Evolutionary conservation across 2,329 filamentous ascomycete genomes (phyloP).

Genomic region (Talaromyces marneffei): DNA sequence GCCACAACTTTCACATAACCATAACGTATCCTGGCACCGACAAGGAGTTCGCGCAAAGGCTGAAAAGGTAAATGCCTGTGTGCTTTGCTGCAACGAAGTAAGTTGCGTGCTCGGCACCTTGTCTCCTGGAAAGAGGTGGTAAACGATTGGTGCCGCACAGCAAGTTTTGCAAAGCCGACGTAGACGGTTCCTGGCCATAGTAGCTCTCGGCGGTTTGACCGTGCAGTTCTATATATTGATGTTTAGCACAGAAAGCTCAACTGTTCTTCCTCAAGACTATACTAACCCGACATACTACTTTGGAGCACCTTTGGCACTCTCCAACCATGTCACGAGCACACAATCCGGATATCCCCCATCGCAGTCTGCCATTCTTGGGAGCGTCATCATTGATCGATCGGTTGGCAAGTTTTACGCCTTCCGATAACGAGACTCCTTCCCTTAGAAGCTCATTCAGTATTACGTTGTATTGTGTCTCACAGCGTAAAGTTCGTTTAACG

Average conservation of each 20-base stretch:
- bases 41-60: constrained; percentile 53
- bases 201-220: constrained; percentile 68
- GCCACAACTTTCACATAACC: constrained; percentile 82
- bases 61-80: constrained; percentile 42
- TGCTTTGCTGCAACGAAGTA: constrained; percentile 4
- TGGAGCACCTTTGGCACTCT: constrained; percentile 71
- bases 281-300: constrained; percentile 69
- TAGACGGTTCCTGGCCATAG: constrained; percentile 65
- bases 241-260: background rate
- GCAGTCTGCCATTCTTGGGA: constrained; percentile 37
- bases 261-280: background rate
- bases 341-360: constrained; percentile 62
- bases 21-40: constrained; percentile 56
- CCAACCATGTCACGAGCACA: constrained; percentile 86
- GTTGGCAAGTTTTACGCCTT: constrained; percentile 28
- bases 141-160: constrained; percentile 59
- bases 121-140: constrained; percentile 23
- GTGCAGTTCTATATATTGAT: constrained; percentile 67
- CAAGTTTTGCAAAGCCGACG: constrained; percentile 76
- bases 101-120: background rate
- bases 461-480: constrained; percentile 44
- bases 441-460: constrained; percentile 33
- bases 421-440: constrained; percentile 32
- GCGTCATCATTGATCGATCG: constrained; percentile 25
- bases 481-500: constrained; percentile 69